Evolutionary conservation across 1,284 basidiomycete species (phyloP), one percentile per base, ranked within the genome.

Genomic region (Cystobasidium pallidum): DNA sequence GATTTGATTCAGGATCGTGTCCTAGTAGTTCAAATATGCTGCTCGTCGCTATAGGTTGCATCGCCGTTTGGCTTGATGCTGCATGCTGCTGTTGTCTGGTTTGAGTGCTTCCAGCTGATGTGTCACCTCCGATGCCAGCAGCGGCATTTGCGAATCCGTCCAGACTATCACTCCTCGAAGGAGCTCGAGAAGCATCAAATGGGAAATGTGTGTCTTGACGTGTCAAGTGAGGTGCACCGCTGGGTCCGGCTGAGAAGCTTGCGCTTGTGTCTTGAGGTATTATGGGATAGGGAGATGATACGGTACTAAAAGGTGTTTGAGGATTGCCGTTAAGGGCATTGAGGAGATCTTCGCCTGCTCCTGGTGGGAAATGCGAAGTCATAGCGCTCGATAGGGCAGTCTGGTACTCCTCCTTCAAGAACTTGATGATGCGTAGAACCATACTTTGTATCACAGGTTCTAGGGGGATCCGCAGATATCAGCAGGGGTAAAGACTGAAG

Each of bases 371-470:
- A 88, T 89, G 62, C 2, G 83, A 82, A 32, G 84, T 82, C 13
- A 75, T 76, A 49, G 82, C 80, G 21, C 82, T 77, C 8, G 83
- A 77, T 3, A 82, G 78, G 26, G 84, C 73, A 26, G 73, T 74
- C 36, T 72, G 65, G 80, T 93, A 94, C 79, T 99, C 95, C 82
- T 99, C 95, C 61, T 92, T 86, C 74, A 98, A 89, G 78, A 96
- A 89, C 79, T 94, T 92, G 39, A 96, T 84, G 45, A 97, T 88
- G 77, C 93, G 90, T 41, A 94, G 87, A 55, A 95, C 89, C 36
- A 94, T 95, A 80, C 97, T 98, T 15, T 92, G 93, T 49, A 96
- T 90, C 52, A 92, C 90, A 78, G 94, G 90, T 80, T 99, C 95
- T 94, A 77, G 66, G 51, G 19, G 51, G 36, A 47, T 26, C 0